These are phyloP conservation scores for Bipolaris victoriae DNA, from an alignment of 2,329 filamentous ascomycete species.

Conservation along the genomic window DNA sequence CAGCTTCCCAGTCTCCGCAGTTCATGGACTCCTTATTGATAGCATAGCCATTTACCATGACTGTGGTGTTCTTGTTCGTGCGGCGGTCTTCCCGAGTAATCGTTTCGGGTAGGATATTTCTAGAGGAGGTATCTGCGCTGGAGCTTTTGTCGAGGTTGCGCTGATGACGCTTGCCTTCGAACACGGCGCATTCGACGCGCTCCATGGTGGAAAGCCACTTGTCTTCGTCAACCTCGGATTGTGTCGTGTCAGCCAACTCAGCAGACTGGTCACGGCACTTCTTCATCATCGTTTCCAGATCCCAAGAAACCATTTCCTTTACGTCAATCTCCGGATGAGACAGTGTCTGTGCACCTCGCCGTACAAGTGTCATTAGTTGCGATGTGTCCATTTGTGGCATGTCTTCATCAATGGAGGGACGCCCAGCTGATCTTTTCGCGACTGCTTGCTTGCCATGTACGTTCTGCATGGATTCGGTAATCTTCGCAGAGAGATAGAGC, in stretches of 20 bases:
- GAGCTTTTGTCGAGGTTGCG: constrained; percentile 42
- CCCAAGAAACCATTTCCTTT: constrained; percentile 64
- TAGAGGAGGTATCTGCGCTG: constrained; percentile 32
- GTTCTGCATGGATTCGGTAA: constrained; percentile 64
- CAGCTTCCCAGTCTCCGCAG: constrained; percentile 62
- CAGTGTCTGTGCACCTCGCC: constrained; percentile 61
- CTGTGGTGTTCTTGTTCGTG: constrained; percentile 63
- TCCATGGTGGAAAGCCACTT: constrained; percentile 64
- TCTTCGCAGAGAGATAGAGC: constrained; percentile 65
- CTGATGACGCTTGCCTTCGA: constrained; percentile 61
- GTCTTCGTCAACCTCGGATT: constrained; percentile 57
- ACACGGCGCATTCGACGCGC: constrained; percentile 62
- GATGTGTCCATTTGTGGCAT: constrained; percentile 59
- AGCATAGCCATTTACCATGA: constrained; percentile 62
- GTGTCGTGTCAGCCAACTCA: constrained; percentile 49
- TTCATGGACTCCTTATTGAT: constrained; percentile 63
- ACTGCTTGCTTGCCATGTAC: constrained; percentile 52
- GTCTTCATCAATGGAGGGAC: constrained; percentile 49
- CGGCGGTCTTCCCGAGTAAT: constrained; percentile 58
- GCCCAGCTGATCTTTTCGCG: constrained; percentile 19
- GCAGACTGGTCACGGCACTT: constrained; percentile 61
- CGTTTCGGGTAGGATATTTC: constrained; percentile 48
- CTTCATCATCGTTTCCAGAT: constrained; percentile 60
- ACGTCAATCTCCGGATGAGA: constrained; percentile 60
- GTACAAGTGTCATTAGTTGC: constrained; percentile 61